Base-by-base conservation (phyloP, 768 basidiomycete genomes). In the Calocera viscosa region DNA sequence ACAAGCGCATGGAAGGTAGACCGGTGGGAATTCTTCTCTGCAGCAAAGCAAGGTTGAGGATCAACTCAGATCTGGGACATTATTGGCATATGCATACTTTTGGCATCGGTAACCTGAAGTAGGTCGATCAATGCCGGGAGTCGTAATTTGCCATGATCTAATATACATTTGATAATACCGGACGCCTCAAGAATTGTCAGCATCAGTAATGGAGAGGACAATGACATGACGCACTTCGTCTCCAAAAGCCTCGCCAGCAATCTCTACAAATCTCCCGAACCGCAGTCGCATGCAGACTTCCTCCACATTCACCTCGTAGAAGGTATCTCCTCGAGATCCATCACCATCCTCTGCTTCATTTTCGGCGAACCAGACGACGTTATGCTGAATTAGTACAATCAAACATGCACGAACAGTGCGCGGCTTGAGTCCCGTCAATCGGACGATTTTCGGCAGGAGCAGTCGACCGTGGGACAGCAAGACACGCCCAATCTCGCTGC, bases 91-190 rank as follows among this genome's bases (percentile, higher is more conserved):
- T 70, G 73, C 71, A 68, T 72, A 89, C 90, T 78, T 77, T 87
- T 88, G 14, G 79, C 74, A 70, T 89, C 84, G 67, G 76, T 77
- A 17, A 78, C 76, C 11, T 82, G 80, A 32, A 74, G 69, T 19
- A 53, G 63, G 87, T 75, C 41, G 77, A 77, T 68, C 60, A 95
- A 84, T 66, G 92, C 87, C 71, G 84, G 84, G 1, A 86, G 81
- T 63, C 85, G 84, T 72, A 95, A 82, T 75, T 93, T 94, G 39
- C 94, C 94, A 72, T 92, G 87, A 72, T 93, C 85, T 65, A 95
- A 78, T 30, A 95, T 79, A 12, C 85, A 76, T 71, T 86, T 84
- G 24, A 96, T 79, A 65, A 97, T 85, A 66, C 88, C 85, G 64
- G 84, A 83, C 14, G 83, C 91, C 91, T 94, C 68, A n/a, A 49